Conservation (phyloP, 2,329 filamentous ascomycete genomes). For the Aspergillus sp. region DNA sequence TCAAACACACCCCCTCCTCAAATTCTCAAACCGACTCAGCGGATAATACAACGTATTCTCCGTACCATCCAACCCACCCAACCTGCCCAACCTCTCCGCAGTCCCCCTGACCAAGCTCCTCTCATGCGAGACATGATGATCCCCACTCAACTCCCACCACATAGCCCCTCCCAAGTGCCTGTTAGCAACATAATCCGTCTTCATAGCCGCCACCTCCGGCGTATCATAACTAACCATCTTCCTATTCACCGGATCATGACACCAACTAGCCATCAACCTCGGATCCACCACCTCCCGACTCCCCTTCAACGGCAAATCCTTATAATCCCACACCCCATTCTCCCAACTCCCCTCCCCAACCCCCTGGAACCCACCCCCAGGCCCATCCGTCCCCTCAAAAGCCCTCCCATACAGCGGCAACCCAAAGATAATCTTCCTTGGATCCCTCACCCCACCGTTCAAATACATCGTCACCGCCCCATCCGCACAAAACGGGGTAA, state of each 20-base stretch:
- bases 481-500: slow-evolving; percentile 76
- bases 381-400: slow-evolving; percentile 75
- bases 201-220: slow-evolving; percentile 64
- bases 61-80: slow-evolving; percentile 44
- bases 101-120: slow-evolving; percentile 51
- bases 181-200: slow-evolving; percentile 69
- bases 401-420: slow-evolving; percentile 91
- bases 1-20: not conserved
- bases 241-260: slow-evolving; percentile 62
- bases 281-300: slow-evolving; percentile 50
- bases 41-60: slow-evolving; percentile 56
- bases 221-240: slow-evolving; percentile 78
- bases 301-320: slow-evolving; percentile 49
- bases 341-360: slow-evolving; percentile 75
- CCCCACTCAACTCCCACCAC: slow-evolving; percentile 92
- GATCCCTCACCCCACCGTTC: slow-evolving; percentile 57
- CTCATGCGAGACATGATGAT: slow-evolving; percentile 41
- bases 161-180: slow-evolving; percentile 79
- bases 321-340: slow-evolving; percentile 83
- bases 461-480: slow-evolving; percentile 72
- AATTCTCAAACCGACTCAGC: slow-evolving; percentile 55
- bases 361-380: slow-evolving; percentile 68
- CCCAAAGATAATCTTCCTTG: slow-evolving; percentile 77
- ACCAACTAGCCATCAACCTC: slow-evolving; percentile 68
- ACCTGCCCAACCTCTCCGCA: slow-evolving; percentile 32